phyloP scores from a whole-genome alignment of 306 rosid genomes.

The Luffa aegyptiaca region DNA sequence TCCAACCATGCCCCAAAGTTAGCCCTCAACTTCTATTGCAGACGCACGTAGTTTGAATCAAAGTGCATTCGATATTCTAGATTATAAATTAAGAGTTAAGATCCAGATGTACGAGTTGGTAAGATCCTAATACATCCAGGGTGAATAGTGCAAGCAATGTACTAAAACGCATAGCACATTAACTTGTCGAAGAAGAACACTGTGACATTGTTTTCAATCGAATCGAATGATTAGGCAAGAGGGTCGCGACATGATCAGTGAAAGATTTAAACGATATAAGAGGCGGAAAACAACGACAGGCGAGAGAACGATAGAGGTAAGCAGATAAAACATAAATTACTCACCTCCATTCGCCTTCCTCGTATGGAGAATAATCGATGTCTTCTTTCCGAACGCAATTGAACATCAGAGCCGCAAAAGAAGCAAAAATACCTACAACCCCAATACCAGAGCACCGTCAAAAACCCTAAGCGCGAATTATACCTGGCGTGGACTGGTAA shows the following conservation, averaged over 20 bases:
- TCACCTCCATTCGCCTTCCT: conserved; percentile 98
- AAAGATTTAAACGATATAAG: neutral
- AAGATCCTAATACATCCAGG: neutral
- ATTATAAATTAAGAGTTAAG: neutral
- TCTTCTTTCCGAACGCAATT: conserved; percentile 95
- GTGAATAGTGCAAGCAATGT: neutral
- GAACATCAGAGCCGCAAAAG: conserved; percentile 95
- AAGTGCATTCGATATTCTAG: neutral
- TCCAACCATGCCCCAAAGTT: neutral
- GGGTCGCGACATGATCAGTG: no score
- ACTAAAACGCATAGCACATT: neutral
- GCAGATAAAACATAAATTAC: neutral
- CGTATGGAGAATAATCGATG: conserved; percentile 93
- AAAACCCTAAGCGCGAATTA: conserved; percentile 27
- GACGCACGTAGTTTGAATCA: neutral
- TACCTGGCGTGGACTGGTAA: neutral
- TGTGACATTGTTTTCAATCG: neutral
- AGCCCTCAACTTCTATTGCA: neutral
- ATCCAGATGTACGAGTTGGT: neutral
- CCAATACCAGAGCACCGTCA: conserved; percentile 5
- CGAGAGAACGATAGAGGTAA: neutral
- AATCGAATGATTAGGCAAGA: neutral
- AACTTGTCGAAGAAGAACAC: neutral
- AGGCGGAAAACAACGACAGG: neutral
- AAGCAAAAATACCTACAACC: conserved; percentile 72